phyloP scores from a whole-genome alignment of 768 basidiomycete genomes.

The Butyriboletus loyo region DNA sequence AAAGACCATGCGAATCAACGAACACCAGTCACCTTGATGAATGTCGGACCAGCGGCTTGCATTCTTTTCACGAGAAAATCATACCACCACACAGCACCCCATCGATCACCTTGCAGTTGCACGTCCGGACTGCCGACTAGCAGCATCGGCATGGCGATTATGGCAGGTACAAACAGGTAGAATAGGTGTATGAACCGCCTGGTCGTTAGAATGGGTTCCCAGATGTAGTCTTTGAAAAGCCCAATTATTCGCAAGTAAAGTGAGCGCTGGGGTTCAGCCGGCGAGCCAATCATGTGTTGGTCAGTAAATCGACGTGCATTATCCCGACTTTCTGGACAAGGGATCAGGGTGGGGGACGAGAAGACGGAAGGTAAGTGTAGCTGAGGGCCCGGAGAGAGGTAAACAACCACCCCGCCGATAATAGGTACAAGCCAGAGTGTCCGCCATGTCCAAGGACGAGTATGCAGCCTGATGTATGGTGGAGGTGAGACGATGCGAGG shows the following conservation, averaged over 20 bases:
- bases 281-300: conserved; percentile 55
- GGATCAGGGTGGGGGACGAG: conserved; percentile 48
- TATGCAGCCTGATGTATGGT: conserved; percentile 18
- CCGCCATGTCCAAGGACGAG: conserved; percentile 28
- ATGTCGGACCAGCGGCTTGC: conserved; percentile 94
- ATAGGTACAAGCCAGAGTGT: conserved; percentile 55
- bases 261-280: conserved; percentile 57
- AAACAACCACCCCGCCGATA: conserved; percentile 52
- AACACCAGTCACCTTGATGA: conserved; percentile 72
- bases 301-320: conserved; percentile 16
- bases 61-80: conserved; percentile 82
- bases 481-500: conserved; percentile 10
- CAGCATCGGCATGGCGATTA: conserved; percentile 81
- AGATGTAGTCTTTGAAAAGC: conserved; percentile 56
- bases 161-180: conserved; percentile 82
- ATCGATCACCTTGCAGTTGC: conserved; percentile 66
- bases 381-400: conserved; percentile 41
- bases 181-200: conserved; percentile 82
- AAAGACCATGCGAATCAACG: conserved; percentile 7
- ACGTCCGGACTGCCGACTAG: conserved; percentile 58
- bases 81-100: conserved; percentile 99
- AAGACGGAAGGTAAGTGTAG: conserved; percentile 48
- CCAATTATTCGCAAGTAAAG: conserved; percentile 42
- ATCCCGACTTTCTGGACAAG: conserved; percentile 30
- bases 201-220: conserved; percentile 85